A percentile compares a stretch with the other conserved stretches of the same genome.
Evolutionary conservation across 2,329 filamentous ascomycete genomes (phyloP).

Genomic region (Ploettnerulaceae sp.): DNA sequence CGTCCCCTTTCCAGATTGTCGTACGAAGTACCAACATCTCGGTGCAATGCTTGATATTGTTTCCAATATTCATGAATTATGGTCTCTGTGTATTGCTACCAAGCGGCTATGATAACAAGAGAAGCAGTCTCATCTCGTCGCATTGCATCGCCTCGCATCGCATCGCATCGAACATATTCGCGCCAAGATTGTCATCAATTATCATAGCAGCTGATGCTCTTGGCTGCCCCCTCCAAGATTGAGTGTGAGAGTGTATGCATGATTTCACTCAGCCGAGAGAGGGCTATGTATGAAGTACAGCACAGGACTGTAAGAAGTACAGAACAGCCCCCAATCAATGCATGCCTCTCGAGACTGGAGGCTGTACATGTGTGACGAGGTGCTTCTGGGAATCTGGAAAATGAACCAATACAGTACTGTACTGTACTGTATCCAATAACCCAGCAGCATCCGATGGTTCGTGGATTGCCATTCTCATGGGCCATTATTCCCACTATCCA

Average conservation of each 20-base stretch:
- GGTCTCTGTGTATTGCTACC: neutral
- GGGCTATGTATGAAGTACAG: too few relatives aligned
- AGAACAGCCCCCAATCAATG: constrained; percentile 12
- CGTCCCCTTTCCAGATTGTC: too few relatives aligned
- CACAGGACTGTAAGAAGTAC: neutral
- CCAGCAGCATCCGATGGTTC: neutral
- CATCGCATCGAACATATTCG: neutral
- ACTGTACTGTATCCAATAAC: too few relatives aligned
- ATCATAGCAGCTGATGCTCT: too few relatives aligned
- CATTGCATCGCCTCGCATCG: too few relatives aligned
- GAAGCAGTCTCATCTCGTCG: neutral
- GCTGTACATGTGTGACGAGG: constrained; percentile 1
- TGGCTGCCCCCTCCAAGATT: too few relatives aligned
- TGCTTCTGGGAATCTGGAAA: neutral
- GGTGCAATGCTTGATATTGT: too few relatives aligned
- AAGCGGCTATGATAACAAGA: constrained; percentile 3
- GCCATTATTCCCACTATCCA: constrained; percentile 1
- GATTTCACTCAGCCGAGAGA: neutral
- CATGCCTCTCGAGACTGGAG: too few relatives aligned
- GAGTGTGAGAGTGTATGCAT: neutral
- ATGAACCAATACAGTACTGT: too few relatives aligned
- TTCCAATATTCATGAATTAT: neutral
- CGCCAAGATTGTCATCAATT: constrained; percentile 1
- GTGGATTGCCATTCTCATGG: neutral
- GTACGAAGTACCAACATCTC: too few relatives aligned